phyloP scores from a whole-genome alignment of 2,329 filamentous ascomycete genomes.

The Neocatenulostroma microsporum region DNA sequence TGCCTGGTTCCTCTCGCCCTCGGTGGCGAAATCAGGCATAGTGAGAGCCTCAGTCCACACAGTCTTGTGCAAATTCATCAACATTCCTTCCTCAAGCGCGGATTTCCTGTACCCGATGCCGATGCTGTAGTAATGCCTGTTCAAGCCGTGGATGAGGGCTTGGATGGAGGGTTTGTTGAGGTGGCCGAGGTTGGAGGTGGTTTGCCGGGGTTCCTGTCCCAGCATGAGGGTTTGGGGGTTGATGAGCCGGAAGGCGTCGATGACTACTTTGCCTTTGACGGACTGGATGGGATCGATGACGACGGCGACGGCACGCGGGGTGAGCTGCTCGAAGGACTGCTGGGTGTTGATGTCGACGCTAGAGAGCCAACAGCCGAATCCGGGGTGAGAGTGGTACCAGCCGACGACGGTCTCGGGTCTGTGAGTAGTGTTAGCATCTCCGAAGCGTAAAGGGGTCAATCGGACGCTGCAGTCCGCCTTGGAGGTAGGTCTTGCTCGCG shows the following conservation, averaged over 20 bases:
- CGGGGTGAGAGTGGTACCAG: slow-evolving; percentile 99
- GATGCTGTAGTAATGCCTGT: slow-evolving; percentile 99
- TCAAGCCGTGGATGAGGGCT: slow-evolving; percentile 93
- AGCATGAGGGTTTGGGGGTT: slow-evolving; percentile 97
- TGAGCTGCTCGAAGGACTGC: slow-evolving; percentile 99
- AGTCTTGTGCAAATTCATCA: slow-evolving; percentile 99
- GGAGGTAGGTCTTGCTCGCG: too few species aligned
- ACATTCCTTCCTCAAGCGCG: slow-evolving; percentile 93
- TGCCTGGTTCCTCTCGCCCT: slow-evolving; percentile 79
- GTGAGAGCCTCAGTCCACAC: slow-evolving; percentile 97
- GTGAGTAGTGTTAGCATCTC: slow-evolving; percentile 2
- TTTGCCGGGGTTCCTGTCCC: slow-evolving; percentile 94
- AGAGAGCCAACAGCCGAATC: slow-evolving; percentile 98
- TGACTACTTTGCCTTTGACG: slow-evolving; percentile 98
- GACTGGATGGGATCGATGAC: slow-evolving; percentile 98
- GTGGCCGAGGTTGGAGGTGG: slow-evolving; percentile 94
- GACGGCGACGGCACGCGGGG: slow-evolving; percentile 89
- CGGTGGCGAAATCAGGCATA: slow-evolving; percentile 89
- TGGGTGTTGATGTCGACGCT: slow-evolving; percentile 99
- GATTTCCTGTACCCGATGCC: slow-evolving; percentile 98
- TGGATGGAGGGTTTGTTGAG: slow-evolving; percentile 99
- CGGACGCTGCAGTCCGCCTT: too few species aligned
- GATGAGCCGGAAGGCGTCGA: slow-evolving; percentile 97
- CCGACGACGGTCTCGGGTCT: slow-evolving; percentile 96
- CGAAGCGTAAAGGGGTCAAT: neutral